phyloP scores from a whole-genome alignment of 805 yeast species.

The Cyberlindnera euphorbiae region DNA sequence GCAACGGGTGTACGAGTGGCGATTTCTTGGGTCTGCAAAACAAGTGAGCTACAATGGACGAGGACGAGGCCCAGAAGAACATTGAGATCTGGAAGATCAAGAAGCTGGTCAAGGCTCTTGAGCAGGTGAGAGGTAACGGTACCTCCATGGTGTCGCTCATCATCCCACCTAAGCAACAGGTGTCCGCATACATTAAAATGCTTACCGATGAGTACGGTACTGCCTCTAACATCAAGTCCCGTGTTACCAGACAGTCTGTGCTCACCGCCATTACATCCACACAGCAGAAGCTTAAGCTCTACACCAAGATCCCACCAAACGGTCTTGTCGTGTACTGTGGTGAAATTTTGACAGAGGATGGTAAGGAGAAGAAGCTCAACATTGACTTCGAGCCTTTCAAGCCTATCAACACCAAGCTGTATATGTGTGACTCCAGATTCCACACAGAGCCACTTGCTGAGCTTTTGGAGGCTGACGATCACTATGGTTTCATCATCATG shows the following conservation, averaged over 20 bases:
- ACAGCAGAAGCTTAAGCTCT: constrained; percentile 90
- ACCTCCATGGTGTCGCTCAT: constrained; percentile 97
- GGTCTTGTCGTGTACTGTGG: constrained; percentile 98
- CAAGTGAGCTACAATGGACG: no score
- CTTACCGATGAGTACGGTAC: constrained; percentile 98
- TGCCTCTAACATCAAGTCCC: constrained; percentile 94
- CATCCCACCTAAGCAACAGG: constrained; percentile 93
- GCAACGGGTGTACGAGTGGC: no score
- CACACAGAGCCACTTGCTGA: constrained; percentile 97
- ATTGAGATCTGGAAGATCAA: constrained; percentile 99
- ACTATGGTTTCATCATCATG: constrained; percentile 97
- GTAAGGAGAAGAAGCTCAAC: constrained; percentile 93
- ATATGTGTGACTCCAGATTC: constrained; percentile 95
- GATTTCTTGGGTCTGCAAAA: no score
- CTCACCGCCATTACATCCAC: constrained; percentile 97
- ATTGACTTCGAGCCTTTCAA: constrained; percentile 98
- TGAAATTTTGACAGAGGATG: constrained; percentile 94
- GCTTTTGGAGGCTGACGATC: constrained; percentile 89
- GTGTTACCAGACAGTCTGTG: constrained; percentile 94
- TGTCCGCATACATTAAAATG: constrained; percentile 82
- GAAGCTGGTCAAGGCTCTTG: constrained; percentile 83
- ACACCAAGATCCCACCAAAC: constrained; percentile 85
- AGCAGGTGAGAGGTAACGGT: constrained; percentile 95
- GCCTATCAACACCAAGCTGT: constrained; percentile 95
- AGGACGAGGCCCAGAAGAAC: constrained; percentile 85